Conservation (phyloP, 345 rosid genomes). For the Jatropha curcas region DNA sequence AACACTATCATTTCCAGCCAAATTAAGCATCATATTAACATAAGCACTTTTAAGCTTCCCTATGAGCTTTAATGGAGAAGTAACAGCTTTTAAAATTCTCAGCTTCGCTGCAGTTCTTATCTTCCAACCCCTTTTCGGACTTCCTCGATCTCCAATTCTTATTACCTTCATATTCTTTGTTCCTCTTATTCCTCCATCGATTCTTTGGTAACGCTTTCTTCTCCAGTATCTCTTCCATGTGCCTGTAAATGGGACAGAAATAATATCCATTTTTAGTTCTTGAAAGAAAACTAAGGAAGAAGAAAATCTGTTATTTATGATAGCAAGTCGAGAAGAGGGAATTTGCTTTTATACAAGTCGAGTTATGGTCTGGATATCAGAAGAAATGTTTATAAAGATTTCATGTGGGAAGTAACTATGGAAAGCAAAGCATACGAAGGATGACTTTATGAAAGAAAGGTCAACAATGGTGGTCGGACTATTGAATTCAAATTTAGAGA, state of each 20-base stretch:
- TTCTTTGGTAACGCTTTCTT: conserved; percentile 35
- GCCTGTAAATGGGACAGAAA: conserved; percentile 10
- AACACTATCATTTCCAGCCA: conserved; percentile 22
- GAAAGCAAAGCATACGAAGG: no score
- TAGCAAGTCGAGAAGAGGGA: neutral
- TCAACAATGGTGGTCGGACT: conserved; percentile 20
- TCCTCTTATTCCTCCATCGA: conserved; percentile 12
- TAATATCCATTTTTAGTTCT: conserved; percentile 22
- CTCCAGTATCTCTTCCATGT: conserved; percentile 37
- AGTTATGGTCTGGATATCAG: no score
- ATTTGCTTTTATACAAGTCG: no score
- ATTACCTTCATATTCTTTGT: conserved; percentile 21
- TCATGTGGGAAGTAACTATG: neutral
- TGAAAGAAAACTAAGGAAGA: neutral
- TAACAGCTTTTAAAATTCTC: conserved; percentile 14
- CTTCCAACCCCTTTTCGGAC: conserved; percentile 38
- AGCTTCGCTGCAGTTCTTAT: conserved; percentile 33
- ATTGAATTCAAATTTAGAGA: neutral
- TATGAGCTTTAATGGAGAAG: conserved; percentile 32
- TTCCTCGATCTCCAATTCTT: conserved; percentile 21
- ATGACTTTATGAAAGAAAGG: neutral
- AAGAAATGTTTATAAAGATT: no score
- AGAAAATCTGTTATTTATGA: neutral
- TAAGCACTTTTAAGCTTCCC: conserved; percentile 36
- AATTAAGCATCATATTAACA: conserved; percentile 34